Conservation (phyloP, 2,329 filamentous ascomycete species). For the Beauveria pseudobassiana region DNA sequence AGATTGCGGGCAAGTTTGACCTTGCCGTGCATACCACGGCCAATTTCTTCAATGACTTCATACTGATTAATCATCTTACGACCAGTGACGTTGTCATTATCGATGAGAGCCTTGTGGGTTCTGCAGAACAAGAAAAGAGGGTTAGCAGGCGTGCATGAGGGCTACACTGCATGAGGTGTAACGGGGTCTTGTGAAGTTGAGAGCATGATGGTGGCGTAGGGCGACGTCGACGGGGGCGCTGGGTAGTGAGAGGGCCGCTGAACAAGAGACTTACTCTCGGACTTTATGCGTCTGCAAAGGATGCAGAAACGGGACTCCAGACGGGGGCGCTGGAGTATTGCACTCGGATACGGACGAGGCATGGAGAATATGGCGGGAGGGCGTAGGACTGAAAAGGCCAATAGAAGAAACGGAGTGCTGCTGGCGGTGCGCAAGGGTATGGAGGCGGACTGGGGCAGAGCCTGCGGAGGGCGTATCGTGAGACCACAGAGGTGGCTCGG, state of each 20-base stretch:
- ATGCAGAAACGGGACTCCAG: slow-evolving; percentile 57
- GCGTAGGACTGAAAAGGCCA: slow-evolving; percentile 51
- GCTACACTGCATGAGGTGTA: slow-evolving; percentile 5
- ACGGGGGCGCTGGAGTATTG: slow-evolving; percentile 41
- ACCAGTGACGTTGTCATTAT: slow-evolving; percentile 80
- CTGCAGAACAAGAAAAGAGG: slow-evolving; percentile 29
- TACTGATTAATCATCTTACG: slow-evolving; percentile 98
- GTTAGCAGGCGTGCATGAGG: background rate
- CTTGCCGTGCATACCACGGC: slow-evolving; percentile 92
- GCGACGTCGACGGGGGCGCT: slow-evolving; percentile 3
- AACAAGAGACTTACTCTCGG: slow-evolving; percentile 55
- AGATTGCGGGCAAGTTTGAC: slow-evolving; percentile 88
- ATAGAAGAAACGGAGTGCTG: slow-evolving; percentile 54
- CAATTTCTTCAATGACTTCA: slow-evolving; percentile 92
- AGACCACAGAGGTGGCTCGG: slow-evolving; percentile 2
- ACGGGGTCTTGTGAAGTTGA: background rate
- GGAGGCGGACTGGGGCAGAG: slow-evolving; percentile 28
- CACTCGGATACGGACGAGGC: slow-evolving; percentile 44
- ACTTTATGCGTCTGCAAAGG: slow-evolving; percentile 66
- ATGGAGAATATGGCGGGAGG: slow-evolving; percentile 31
- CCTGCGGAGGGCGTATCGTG: background rate
- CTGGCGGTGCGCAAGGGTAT: slow-evolving; percentile 40
- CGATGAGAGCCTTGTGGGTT: slow-evolving; percentile 86
- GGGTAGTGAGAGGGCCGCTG: background rate
- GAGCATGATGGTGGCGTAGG: background rate